These are phyloP conservation scores for Eutrema japonicum DNA, from an alignment of 345 rosid species.

Conservation along the genomic window DNA sequence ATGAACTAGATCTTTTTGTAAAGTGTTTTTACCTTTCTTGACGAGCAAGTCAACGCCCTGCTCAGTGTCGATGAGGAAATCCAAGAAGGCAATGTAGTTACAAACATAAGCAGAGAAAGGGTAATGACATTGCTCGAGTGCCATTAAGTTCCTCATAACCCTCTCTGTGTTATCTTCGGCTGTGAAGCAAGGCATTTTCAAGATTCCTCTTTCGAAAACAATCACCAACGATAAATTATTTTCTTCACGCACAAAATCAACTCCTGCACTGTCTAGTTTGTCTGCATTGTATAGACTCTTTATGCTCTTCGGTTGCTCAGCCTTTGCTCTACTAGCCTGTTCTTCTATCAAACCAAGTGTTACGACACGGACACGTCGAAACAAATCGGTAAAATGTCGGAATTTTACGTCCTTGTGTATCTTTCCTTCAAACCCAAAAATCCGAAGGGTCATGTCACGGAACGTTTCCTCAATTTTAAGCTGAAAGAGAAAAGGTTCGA, in stretches of 20 bases:
- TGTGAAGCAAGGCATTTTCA: conserved; percentile 38
- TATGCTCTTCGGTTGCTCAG: neutral
- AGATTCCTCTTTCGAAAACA: neutral
- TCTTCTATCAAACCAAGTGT: conserved; percentile 30
- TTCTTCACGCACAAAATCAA: conserved; percentile 1
- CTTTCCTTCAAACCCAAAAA: conserved; percentile 3
- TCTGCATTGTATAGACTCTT: conserved; percentile 31
- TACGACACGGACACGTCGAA: conserved; percentile 27
- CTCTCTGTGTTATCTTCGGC: conserved; percentile 13
- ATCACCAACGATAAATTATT: conserved; percentile 30
- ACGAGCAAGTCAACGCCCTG: conserved; percentile 42
- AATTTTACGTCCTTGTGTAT: conserved; percentile 1
- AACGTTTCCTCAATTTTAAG: conserved; percentile 9
- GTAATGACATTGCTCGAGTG: conserved; percentile 44
- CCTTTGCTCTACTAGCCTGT: neutral
- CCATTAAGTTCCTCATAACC: conserved; percentile 38
- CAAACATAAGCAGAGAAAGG: neutral
- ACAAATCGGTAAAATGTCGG: conserved; percentile 40
- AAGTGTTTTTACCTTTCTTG: conserved; percentile 34
- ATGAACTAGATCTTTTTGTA: neutral
- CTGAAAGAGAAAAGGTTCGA: neutral
- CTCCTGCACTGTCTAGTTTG: conserved; percentile 34
- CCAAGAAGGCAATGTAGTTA: conserved; percentile 34
- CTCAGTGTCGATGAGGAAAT: conserved; percentile 37
- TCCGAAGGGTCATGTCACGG: neutral